Base-by-base conservation (phyloP, 202 grass and related monocot genomes). In the Tripidium arundinaceum region DNA sequence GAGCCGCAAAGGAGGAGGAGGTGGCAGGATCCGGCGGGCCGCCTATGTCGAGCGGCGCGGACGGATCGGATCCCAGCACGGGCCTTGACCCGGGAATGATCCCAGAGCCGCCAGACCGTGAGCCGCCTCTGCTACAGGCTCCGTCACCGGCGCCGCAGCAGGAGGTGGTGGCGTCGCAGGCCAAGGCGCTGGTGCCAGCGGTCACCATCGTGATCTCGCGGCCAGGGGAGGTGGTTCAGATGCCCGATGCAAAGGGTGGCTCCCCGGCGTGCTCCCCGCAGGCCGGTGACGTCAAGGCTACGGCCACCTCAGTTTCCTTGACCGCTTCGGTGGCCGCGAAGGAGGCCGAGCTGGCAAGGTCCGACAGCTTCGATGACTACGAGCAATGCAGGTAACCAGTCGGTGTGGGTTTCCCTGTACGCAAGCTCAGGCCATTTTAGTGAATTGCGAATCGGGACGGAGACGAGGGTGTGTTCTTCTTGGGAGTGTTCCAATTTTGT, bases 311-410 rank as follows among this genome's bases (percentile, higher is more conserved):
- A 43, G 70, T 78, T 55, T 80, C 77, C n/a, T n/a, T n/a, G n/a
- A n/a, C n/a, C n/a, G n/a, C n/a, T n/a, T n/a, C n/a, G n/a, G n/a
- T n/a, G n/a, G 72, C 84, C 3, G 83, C 74, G 8, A 91, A 91
- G 76, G 91, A 81, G 68, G 85, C 47, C 0, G 92, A 66, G 49
- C 62, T 89, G 39, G 58, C 78, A 31, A 85, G 75, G 79, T 72
- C 83, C 4, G 88, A 87, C 42, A 94, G 92, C 70, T 87, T 89
- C 80, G 73, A 86, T 67, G 96, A 98, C 77, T 67, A 84, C 74
- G 96, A 98, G 75, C 78, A 93, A 85, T 98, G 96, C 92, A 98
- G 96, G 90, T 98, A 91, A 39, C 11, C 47, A 28, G 34, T 84
- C 7, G 36, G 26, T 68, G n/a, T 13, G 28, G 2, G 12, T 27